These are phyloP conservation scores for Sergeia podlipaevii DNA, from an alignment of 208 protist genomes.

Conservation along the genomic window DNA sequence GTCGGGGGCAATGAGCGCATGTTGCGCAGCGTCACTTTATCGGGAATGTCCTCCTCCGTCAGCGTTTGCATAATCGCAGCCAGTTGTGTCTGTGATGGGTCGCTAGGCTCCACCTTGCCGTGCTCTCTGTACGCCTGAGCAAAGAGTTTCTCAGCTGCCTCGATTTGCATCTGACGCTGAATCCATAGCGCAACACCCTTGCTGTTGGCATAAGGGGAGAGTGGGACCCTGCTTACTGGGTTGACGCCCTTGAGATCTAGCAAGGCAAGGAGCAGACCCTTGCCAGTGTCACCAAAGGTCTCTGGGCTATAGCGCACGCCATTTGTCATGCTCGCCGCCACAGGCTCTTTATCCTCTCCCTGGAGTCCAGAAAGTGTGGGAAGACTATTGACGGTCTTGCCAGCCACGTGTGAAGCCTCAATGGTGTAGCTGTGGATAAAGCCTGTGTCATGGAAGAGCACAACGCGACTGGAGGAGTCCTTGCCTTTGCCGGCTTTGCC, in stretches of 20 bases:
- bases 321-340: slow-evolving; percentile 6
- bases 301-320: slow-evolving; percentile 46
- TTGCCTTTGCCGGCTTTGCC: slow-evolving; percentile 88
- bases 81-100: slow-evolving; percentile 7
- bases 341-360: slow-evolving; percentile 18
- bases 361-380: slow-evolving; percentile 23
- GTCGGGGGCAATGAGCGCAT: slow-evolving; percentile 45
- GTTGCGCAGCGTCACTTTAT: slow-evolving; percentile 62
- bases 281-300: slow-evolving; percentile 76
- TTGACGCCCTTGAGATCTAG: slow-evolving; percentile 83
- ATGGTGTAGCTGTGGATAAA: slow-evolving; percentile 89
- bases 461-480: slow-evolving; percentile 88
- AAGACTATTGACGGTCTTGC: slow-evolving; percentile 52
- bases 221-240: slow-evolving; percentile 58
- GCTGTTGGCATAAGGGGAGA: slow-evolving; percentile 47
- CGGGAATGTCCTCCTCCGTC: slow-evolving; percentile 42
- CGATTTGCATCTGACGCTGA: slow-evolving; percentile 73
- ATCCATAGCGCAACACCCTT: slow-evolving; percentile 60
- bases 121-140: slow-evolving; percentile 47
- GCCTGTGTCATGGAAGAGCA: slow-evolving; percentile 70
- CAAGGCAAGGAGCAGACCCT: slow-evolving; percentile 63
- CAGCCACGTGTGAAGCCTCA: slow-evolving; percentile 88
- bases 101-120: slow-evolving; percentile 18
- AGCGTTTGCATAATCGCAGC: slow-evolving; percentile 36
- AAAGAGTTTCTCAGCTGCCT: slow-evolving; percentile 68